Evolutionary conservation across 495 filamentous ascomycete species (phyloP), one percentile per base, ranked within the genome.

Genomic region (Cercophora samala): DNA sequence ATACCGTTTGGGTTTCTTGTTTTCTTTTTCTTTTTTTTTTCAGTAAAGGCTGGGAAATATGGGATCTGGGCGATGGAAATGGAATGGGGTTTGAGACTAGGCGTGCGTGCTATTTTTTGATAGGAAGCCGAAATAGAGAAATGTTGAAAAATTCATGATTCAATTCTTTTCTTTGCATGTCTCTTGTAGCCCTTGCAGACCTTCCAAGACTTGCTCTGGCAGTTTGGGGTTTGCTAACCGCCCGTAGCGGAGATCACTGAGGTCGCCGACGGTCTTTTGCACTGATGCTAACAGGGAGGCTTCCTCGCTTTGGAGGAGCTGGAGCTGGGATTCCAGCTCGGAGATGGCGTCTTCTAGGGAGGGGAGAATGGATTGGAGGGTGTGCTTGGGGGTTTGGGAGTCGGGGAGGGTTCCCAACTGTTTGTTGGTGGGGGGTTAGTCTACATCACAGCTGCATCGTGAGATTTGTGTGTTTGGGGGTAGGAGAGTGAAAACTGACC

Each of bases 221-320:
- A 86, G 78, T 25, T 85, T 81, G 37, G 81, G 76, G 66, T 88
- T 90, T 66, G 84, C 81, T 68, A 93, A 83, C 63, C 88, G 89
- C 46, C 92, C 91, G 71, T 94, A 95, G 56, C 91, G 88, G 26
- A 96, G 83, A 73, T 95, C 92, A 73, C 91, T 94, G 79, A 96
- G 75, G 58, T 86, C 86, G 26, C 88, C 88, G 37, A 93, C 85
- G 0, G 84, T 88, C 37, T 82, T 79, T 65, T 83, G 82, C 56
- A 93, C 83, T 46, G 88, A 83, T 11, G 83, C 80, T 29, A 93
- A 74, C 15, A 93, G 78, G 3, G 69, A 67, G 0, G 84, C 80
- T 42, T 90, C 87, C 67, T 94, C 88, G 62, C 83, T 73, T 68
- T 92, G 89, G 26, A 92, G 76, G 25, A 73, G 78, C 61, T 79